Evolutionary conservation across 306 rosid species (phyloP).

Genomic region (Trifolium fragiferum): DNA sequence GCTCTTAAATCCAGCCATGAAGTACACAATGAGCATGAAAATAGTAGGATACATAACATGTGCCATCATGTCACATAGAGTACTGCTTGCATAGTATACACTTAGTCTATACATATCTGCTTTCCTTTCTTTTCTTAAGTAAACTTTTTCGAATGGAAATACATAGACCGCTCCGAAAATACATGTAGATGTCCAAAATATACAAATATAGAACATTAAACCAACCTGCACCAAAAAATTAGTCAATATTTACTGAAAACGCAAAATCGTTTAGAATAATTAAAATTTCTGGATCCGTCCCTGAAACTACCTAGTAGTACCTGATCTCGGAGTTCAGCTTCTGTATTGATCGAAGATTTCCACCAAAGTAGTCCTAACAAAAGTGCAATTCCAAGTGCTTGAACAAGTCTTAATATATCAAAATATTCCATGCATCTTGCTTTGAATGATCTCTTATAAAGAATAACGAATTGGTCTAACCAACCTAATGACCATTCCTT

Average conservation of each 20-base stretch:
- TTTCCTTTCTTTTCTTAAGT: slow-evolving; percentile 86
- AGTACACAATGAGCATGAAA: slow-evolving; percentile 80
- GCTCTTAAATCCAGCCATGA: slow-evolving; percentile 92
- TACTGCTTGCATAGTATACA: slow-evolving; percentile 89
- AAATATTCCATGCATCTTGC: slow-evolving; percentile 82
- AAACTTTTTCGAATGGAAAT: slow-evolving; percentile 82
- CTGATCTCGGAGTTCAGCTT: slow-evolving; percentile 93
- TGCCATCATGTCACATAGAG: slow-evolving; percentile 92
- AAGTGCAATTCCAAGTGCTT: slow-evolving; percentile 86
- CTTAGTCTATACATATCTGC: slow-evolving; percentile 96
- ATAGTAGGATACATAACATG: slow-evolving; percentile 86
- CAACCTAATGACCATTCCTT: slow-evolving; percentile 86
- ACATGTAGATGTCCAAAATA: slow-evolving; percentile 95
- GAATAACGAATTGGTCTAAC: slow-evolving; percentile 78
- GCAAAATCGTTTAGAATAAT: neutral
- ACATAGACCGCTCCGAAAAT: slow-evolving; percentile 92
- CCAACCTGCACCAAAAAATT: slow-evolving; percentile 68
- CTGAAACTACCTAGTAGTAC: slow-evolving; percentile 63
- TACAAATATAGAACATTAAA: slow-evolving; percentile 86
- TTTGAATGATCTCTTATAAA: slow-evolving; percentile 80
- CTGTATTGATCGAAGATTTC: slow-evolving; percentile 82
- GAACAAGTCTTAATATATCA: slow-evolving; percentile 82
- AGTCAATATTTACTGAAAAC: neutral
- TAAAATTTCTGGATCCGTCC: neutral
- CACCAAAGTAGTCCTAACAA: slow-evolving; percentile 95